phyloP scores from a whole-genome alignment of 2,329 filamentous ascomycete species.

The Aureobasidium vineae region DNA sequence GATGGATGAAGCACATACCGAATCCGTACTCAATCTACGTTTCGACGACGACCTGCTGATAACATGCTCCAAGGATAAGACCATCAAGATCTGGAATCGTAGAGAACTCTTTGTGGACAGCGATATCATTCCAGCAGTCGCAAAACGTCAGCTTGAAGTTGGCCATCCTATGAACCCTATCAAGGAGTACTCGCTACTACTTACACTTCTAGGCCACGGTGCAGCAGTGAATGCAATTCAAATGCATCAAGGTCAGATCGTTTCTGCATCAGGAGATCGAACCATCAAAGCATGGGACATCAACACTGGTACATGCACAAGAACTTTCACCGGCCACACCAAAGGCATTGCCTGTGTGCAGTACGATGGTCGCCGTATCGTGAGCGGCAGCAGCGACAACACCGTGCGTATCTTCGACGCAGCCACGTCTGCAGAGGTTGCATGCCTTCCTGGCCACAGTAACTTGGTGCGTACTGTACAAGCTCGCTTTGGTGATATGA shows the following conservation, averaged over 20 bases:
- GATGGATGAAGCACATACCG: constrained; percentile 72
- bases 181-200: constrained; percentile 72
- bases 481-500: constrained; percentile 86
- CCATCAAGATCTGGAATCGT: constrained; percentile 95
- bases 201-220: constrained; percentile 75
- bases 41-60: constrained; percentile 91
- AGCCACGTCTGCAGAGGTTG: constrained; percentile 80
- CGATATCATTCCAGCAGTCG: constrained; percentile 36
- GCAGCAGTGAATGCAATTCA: constrained; percentile 97
- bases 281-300: constrained; percentile 95
- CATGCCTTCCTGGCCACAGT: constrained; percentile 75
- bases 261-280: constrained; percentile 92
- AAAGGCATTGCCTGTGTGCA: constrained; percentile 98
- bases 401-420: constrained; percentile 95
- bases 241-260: constrained; percentile 78
- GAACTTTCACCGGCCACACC: constrained; percentile 79
- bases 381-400: constrained; percentile 94
- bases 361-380: constrained; percentile 88
- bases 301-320: constrained; percentile 69
- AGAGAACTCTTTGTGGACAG: constrained; percentile 56
- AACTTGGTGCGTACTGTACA: constrained; percentile 92
- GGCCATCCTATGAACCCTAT: constrained; percentile 57
- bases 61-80: constrained; percentile 96
- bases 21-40: constrained; percentile 89
- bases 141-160: constrained; percentile 38